Evolutionary conservation across 345 rosid genomes (phyloP).

Genomic region (Camelina laxa): DNA sequence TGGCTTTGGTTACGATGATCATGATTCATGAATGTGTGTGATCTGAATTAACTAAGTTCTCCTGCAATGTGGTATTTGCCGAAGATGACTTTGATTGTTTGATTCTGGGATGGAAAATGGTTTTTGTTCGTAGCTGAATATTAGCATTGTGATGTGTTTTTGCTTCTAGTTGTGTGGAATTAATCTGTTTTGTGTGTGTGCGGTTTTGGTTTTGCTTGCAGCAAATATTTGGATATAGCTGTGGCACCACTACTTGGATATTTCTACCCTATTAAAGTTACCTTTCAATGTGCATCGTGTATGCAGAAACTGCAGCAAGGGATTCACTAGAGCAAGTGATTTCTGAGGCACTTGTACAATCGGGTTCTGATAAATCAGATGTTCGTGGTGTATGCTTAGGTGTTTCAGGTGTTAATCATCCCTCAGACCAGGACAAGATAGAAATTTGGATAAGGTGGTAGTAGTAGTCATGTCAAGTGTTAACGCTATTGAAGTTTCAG

Average conservation of each 20-base stretch:
- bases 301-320: constrained; percentile 78
- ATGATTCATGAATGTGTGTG: background rate
- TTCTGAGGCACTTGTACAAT: constrained; percentile 72
- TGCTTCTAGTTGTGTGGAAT: constrained; percentile 15
- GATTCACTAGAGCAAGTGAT: constrained; percentile 85
- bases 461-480: constrained; percentile 12
- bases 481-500: background rate
- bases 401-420: constrained; percentile 94
- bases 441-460: constrained; percentile 79
- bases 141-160: constrained; percentile 1
- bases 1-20: background rate
- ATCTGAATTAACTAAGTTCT: background rate
- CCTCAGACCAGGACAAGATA: constrained; percentile 79
- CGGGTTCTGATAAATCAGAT: constrained; percentile 66
- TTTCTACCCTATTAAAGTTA: constrained; percentile 23
- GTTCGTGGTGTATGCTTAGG: constrained; percentile 91
- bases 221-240: constrained; percentile 27
- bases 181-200: constrained; percentile 4
- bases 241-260: constrained; percentile 22
- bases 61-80: constrained; percentile 25
- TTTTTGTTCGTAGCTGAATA: background rate
- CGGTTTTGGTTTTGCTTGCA: constrained; percentile 23
- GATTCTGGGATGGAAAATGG: background rate
- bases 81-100: background rate
- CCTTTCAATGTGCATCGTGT: constrained; percentile 26